Evolutionary conservation across 2,329 filamentous ascomycete genomes (phyloP).

Genomic region (Aureobasidium sp.): DNA sequence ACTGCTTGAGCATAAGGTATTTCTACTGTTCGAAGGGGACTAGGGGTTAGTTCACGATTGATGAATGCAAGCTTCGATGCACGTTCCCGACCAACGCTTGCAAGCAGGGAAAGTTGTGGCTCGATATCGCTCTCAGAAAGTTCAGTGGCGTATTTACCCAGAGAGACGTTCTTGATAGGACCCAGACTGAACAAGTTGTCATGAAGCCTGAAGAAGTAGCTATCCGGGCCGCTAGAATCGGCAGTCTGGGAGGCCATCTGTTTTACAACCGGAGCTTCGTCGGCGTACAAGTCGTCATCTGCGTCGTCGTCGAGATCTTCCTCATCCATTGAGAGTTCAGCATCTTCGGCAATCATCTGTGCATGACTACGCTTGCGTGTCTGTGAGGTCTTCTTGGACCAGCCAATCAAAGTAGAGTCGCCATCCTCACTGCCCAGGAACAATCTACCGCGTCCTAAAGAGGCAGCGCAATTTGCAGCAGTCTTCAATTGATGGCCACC

Average conservation of each 20-base stretch:
- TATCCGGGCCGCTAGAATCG: constrained; percentile 45
- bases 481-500: constrained; percentile 56
- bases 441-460: constrained; percentile 57
- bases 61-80: constrained; percentile 66
- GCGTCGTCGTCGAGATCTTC: constrained; percentile 53
- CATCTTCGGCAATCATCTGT: constrained; percentile 47
- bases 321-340: constrained; percentile 38
- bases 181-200: constrained; percentile 71
- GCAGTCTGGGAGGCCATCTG: constrained; percentile 25
- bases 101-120: constrained; percentile 42
- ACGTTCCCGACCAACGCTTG: constrained; percentile 53
- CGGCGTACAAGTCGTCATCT: constrained; percentile 55
- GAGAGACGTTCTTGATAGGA: constrained; percentile 65
- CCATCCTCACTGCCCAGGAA: constrained; percentile 81
- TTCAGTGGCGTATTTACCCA: constrained; percentile 47
- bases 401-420: constrained; percentile 74
- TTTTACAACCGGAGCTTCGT: constrained; percentile 40
- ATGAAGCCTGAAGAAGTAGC: constrained; percentile 66
- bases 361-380: constrained; percentile 55
- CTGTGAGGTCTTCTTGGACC: constrained; percentile 58
- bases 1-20: constrained; percentile 66
- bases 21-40: constrained; percentile 58
- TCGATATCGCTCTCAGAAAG: constrained; percentile 20
- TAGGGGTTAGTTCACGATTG: constrained; percentile 68
- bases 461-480: constrained; percentile 59